Evolutionary conservation across 2,329 filamentous ascomycete species (phyloP), one percentile per base, ranked within the genome.

Genomic region (Sclerotinia minor): DNA sequence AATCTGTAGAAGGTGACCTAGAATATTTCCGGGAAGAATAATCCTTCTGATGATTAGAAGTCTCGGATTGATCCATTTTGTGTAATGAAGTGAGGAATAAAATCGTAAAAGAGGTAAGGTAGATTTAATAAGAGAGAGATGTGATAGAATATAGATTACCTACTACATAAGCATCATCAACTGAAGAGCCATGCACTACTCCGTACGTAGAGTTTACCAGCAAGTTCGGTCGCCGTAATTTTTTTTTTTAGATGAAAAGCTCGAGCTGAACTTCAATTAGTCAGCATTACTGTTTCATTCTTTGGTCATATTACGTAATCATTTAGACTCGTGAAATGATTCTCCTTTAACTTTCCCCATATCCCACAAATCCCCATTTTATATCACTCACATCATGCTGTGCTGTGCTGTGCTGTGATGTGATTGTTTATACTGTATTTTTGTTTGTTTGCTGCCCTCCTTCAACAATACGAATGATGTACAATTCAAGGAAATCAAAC

Each of bases 1-100:
- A 75, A 60, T 76, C 74, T 35, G 66, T 68, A 13, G 75, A 75
- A 24, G 58, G 35, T 17, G 76, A 76, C 38, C 70, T 68, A 41
- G 72, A 75, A 24, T 72, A 70, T 45, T 69, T 69, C 17, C 60
- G 69, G 35, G 67, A 68, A 63, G 68, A 64, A 45, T 61, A 67
- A 26, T 72, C 69, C 67, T 71, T 73, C 58, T 71, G 71, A 49
- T 53, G 60, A 54, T 66, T 61, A 1, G 65, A 53, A 3, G 58
- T 47, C 26, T 68, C 68, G 52, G 65, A 54, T 8, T 68, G 64
- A 29, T 73, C 71, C 73, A 75, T 75, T 26, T 15, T 54, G 5
- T 32, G 24, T 50, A 9, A 59, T 15, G n/a, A 29, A 32, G 17
- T 44, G 9, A 64, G 19, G 24, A 15, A 59, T 45, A 38, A 21